Evolutionary conservation across 2,329 filamentous ascomycete species (phyloP).

Genomic region (Orbilia javanica): DNA sequence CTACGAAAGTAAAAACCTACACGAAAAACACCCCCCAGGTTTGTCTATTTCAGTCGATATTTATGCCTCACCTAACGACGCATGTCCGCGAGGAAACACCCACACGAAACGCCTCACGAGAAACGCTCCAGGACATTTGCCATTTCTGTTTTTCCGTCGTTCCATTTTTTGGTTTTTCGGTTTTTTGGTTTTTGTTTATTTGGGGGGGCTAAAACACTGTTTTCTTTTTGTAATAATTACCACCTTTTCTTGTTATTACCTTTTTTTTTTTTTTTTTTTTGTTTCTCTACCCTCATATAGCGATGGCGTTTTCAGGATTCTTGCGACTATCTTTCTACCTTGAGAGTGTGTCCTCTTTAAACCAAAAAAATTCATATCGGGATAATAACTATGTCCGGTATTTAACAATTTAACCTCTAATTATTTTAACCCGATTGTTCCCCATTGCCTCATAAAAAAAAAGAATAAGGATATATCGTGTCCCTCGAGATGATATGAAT

Average conservation of each 20-base stretch:
- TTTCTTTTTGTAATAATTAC: background rate
- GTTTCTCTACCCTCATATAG: constrained; percentile 18
- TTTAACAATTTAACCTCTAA: too few relatives aligned
- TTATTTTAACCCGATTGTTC: too few relatives aligned
- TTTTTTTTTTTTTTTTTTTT: background rate
- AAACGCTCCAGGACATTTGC: background rate
- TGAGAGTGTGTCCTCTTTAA: too few relatives aligned
- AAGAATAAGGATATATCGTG: too few relatives aligned
- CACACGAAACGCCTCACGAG: background rate
- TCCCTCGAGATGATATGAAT: too few relatives aligned
- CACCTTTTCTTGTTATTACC: background rate
- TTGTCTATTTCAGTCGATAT: background rate
- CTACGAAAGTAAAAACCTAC: background rate
- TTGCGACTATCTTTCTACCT: background rate
- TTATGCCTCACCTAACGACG: background rate
- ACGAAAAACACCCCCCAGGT: background rate
- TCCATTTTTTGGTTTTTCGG: too few relatives aligned
- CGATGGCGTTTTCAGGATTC: constrained; percentile 12
- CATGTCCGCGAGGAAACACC: background rate
- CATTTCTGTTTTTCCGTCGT: too few relatives aligned
- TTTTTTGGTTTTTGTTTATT: too few relatives aligned
- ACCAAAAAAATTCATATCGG: too few relatives aligned
- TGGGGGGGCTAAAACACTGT: background rate
- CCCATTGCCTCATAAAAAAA: too few relatives aligned
- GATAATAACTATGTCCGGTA: too few relatives aligned